A percentile compares a stretch with the other conserved stretches of the same genome.
Evolutionary conservation across 306 rosid species (phyloP).

Genomic region (Pyrus pyrifolia): DNA sequence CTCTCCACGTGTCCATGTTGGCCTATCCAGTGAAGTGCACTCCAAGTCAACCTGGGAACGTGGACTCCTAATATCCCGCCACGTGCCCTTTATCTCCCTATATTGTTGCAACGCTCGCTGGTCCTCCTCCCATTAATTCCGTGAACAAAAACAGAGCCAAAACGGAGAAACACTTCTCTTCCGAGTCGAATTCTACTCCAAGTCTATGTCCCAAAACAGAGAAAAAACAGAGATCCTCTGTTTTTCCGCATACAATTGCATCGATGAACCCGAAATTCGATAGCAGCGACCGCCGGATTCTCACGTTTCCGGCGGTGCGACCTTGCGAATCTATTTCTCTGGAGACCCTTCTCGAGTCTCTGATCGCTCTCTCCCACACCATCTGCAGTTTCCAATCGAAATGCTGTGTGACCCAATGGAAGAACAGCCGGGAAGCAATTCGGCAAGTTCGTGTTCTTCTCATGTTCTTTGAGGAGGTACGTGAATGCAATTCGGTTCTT

Average conservation of each 20-base stretch:
- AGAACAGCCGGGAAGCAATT: conserved; percentile 54
- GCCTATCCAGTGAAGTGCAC: background rate
- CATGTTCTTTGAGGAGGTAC: conserved; percentile 57
- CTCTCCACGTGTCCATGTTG: conserved; percentile 29
- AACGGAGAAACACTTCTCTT: background rate
- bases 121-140: background rate
- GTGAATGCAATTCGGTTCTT: background rate
- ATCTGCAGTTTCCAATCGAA: conserved; percentile 37
- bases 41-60: conserved; percentile 13
- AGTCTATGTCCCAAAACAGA: background rate
- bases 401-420: conserved; percentile 40
- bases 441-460: conserved; percentile 44
- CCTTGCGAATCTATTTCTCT: conserved; percentile 54
- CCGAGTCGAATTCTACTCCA: no score
- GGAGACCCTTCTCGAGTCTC: conserved; percentile 44
- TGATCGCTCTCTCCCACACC: conserved; percentile 34
- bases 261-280: conserved; percentile 24
- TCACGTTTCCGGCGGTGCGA: conserved; percentile 66
- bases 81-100: conserved; percentile 23
- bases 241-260: background rate
- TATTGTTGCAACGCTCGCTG: background rate
- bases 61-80: background rate
- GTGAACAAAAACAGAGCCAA: background rate
- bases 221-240: background rate
- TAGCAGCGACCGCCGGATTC: conserved; percentile 48